Conservation (phyloP, 495 filamentous ascomycete genomes). For the Xylaria nigripes region DNA sequence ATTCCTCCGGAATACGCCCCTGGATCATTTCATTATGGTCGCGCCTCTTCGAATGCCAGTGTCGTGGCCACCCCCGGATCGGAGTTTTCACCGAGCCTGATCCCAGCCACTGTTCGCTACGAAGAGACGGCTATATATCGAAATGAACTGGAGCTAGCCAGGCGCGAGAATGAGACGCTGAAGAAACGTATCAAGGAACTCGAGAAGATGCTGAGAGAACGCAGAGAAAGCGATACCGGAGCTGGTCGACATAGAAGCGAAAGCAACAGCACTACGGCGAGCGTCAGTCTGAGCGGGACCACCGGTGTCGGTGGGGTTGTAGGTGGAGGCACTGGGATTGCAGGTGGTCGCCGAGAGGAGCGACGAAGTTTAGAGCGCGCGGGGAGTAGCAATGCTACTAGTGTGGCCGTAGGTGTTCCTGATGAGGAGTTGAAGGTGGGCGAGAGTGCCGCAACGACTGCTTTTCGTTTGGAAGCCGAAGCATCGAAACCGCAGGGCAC, state of each 20-base stretch:
- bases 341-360: constrained; percentile 22
- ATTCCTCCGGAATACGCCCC: constrained; percentile 21
- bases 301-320: constrained; percentile 15
- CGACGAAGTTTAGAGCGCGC: constrained; percentile 22
- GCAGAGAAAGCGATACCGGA: constrained; percentile 37
- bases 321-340: constrained; percentile 19
- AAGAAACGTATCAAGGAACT: constrained; percentile 66
- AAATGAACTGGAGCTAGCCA: constrained; percentile 62
- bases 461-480: neutral
- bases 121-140: constrained; percentile 64
- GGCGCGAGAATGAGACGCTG: constrained; percentile 72
- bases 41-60: constrained; percentile 19
- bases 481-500: neutral
- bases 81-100: constrained; percentile 36
- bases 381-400: constrained; percentile 25
- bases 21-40: constrained; percentile 26
- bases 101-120: constrained; percentile 52
- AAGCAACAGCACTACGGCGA: constrained; percentile 23
- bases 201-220: constrained; percentile 46
- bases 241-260: constrained; percentile 35
- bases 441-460: constrained; percentile 42
- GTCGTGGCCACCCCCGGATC: constrained; percentile 28
- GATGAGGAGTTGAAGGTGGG: constrained; percentile 46
- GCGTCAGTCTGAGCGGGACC: constrained; percentile 23
- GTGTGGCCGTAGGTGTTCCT: constrained; percentile 35